Percentiles rank a stretch among this genome's conserved stretches.
Conservation (phyloP, 257 asterid genomes). For the Solanum stenotomum region DNA sequence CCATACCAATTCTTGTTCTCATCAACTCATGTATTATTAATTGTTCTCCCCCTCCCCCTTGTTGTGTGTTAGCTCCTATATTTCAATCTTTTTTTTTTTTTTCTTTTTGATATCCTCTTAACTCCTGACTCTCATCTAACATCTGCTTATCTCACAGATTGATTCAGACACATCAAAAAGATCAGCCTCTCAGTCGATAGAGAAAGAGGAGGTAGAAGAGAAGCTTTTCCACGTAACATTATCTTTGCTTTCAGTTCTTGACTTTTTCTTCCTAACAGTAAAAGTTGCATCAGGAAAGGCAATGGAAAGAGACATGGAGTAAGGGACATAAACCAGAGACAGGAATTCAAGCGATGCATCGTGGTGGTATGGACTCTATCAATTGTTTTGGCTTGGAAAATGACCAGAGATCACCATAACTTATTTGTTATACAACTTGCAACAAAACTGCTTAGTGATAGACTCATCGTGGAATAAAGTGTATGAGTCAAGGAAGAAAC, state of each 20-base stretch:
- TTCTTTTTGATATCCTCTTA: not conserved
- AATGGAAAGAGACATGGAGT: slow-evolving; percentile 1
- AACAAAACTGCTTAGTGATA: not conserved
- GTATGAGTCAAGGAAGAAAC: not conserved
- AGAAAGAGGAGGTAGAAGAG: not conserved
- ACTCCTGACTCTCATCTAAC: not conserved
- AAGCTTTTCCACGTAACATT: not conserved
- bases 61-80: not conserved
- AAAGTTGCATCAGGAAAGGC: not conserved
- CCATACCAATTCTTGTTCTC: not conserved
- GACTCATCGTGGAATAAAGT: not conserved
- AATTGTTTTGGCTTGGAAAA: not conserved
- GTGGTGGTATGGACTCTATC: not conserved
- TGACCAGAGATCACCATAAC: not conserved
- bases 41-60: not conserved
- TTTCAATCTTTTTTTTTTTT: not conserved
- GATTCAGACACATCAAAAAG: not conserved
- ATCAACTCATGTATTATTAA: not conserved
- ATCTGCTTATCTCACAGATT: not conserved
- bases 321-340: not conserved
- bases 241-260: not conserved
- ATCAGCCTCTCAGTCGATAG: not conserved
- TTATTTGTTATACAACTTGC: not conserved
- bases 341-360: not conserved
- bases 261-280: not conserved